phyloP scores from a whole-genome alignment of 257 asterid species.

The Agastache rugosa region DNA sequence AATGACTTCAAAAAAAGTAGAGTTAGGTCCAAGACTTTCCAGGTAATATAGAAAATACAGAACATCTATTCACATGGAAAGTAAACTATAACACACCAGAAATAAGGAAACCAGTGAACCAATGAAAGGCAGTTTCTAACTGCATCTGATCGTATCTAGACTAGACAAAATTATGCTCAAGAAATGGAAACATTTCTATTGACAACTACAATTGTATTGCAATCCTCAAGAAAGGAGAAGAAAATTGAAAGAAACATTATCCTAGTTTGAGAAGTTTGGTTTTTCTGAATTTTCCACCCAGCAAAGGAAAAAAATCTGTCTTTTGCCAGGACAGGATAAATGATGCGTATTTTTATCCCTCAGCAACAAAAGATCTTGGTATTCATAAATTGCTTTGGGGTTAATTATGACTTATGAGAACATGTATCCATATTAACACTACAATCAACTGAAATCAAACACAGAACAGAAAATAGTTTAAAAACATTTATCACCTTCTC shows the following conservation, averaged over 20 bases:
- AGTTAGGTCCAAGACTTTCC: constrained; percentile 3
- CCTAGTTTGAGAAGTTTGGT: not conserved
- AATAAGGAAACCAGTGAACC: constrained; percentile 7
- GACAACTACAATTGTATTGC: not conserved
- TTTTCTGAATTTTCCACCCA: not conserved
- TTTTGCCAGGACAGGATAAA: not conserved
- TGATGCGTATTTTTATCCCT: constrained; percentile 10
- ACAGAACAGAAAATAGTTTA: constrained; percentile 1
- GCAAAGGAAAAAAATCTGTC: not conserved
- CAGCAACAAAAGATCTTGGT: constrained; percentile 13
- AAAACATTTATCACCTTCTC: constrained; percentile 20
- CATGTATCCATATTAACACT: constrained; percentile 2
- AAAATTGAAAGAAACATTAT: constrained; percentile 5
- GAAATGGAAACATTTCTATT: not conserved
- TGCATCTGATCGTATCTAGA: no score
- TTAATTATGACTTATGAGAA: constrained; percentile 2
- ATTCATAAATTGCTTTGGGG: not conserved
- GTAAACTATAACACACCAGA: not conserved
- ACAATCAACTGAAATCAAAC: constrained; percentile 27
- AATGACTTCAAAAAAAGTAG: constrained; percentile 5
- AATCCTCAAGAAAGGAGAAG: constrained; percentile 8
- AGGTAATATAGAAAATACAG: no score
- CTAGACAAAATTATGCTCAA: no score
- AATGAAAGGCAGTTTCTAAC: not conserved
- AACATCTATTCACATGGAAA: no score